These are phyloP conservation scores for Cercospora sp. DNA, from an alignment of 2,329 filamentous ascomycete genomes.

Conservation along the genomic window DNA sequence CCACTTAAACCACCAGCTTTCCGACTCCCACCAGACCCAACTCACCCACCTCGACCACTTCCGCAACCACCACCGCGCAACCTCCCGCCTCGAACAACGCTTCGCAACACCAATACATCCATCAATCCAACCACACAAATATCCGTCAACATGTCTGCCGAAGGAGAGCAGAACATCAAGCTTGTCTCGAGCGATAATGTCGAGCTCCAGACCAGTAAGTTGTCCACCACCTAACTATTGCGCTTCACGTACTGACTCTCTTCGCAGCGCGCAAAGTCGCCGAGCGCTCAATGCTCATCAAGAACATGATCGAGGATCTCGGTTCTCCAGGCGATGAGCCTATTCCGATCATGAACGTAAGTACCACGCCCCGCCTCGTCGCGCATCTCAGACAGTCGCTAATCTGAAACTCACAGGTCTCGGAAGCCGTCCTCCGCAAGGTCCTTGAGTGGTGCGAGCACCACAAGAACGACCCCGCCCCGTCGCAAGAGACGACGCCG, in stretches of 20 bases:
- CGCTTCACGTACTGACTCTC: slow-evolving; percentile 23
- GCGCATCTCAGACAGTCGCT: slow-evolving; percentile 28
- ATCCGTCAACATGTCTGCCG: slow-evolving; percentile 37
- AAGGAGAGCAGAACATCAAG: slow-evolving; percentile 42
- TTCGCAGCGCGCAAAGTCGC: slow-evolving; percentile 71
- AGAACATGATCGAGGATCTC: slow-evolving; percentile 96
- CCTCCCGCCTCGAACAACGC: background rate
- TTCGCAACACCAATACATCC: background rate
- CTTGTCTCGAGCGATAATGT: slow-evolving; percentile 51
- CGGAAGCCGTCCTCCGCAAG: slow-evolving; percentile 90
- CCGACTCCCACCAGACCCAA: background rate
- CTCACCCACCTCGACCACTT: slow-evolving; percentile 6
- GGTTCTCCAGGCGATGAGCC: slow-evolving; percentile 65
- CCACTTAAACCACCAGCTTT: background rate
- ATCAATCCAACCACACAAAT: slow-evolving; percentile 19
- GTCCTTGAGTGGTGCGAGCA: slow-evolving; percentile 98
- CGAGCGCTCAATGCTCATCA: slow-evolving; percentile 91
- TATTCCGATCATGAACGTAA: slow-evolving; percentile 80
- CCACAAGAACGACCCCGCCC: slow-evolving; percentile 85
- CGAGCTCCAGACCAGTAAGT: slow-evolving; percentile 46
- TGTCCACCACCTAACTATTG: background rate
- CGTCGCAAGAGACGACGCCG: slow-evolving; percentile 84
- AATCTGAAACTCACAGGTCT: slow-evolving; percentile 58
- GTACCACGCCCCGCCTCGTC: slow-evolving; percentile 25
- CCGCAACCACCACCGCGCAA: slow-evolving; percentile 14